Conservation (phyloP, 345 rosid species). For the Euphorbia lathyris region DNA sequence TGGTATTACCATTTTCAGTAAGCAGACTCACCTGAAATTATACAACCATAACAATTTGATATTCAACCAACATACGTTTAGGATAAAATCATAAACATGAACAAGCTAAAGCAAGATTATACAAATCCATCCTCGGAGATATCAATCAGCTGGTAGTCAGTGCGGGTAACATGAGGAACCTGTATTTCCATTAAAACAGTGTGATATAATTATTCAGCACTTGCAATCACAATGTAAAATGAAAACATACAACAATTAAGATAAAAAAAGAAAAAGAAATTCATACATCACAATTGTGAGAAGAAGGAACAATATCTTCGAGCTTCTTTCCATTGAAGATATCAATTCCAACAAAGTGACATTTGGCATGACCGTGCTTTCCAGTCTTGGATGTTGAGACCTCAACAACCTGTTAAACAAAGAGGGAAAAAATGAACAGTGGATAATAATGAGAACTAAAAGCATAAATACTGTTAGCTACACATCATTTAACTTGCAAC, state of each 20-base stretch:
- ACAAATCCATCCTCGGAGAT: slow-evolving; percentile 39
- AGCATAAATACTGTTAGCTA: not conserved
- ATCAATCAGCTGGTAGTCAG: slow-evolving; percentile 34
- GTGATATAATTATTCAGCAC: not conserved
- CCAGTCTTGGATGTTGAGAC: slow-evolving; percentile 36
- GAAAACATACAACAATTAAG: not conserved
- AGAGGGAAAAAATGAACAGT: not conserved
- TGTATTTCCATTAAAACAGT: not conserved
- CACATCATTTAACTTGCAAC: not conserved
- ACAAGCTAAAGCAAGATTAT: not conserved
- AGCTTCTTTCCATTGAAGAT: slow-evolving; percentile 35
- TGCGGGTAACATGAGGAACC: slow-evolving; percentile 36
- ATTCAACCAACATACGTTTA: not conserved
- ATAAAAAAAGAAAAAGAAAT: not conserved
- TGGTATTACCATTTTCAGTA: slow-evolving; percentile 33
- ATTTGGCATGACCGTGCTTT: slow-evolving; percentile 38
- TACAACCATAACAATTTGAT: not conserved
- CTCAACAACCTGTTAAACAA: slow-evolving; percentile 27
- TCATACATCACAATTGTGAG: slow-evolving; percentile 38
- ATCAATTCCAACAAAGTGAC: slow-evolving; percentile 35
- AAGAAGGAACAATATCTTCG: slow-evolving; percentile 38
- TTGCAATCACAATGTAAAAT: not conserved
- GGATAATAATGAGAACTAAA: not conserved
- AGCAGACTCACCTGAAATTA: slow-evolving; percentile 30
- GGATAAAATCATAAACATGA: not conserved